Conservation (phyloP, 129 eudicot genomes). For the Cynara cardunculus region DNA sequence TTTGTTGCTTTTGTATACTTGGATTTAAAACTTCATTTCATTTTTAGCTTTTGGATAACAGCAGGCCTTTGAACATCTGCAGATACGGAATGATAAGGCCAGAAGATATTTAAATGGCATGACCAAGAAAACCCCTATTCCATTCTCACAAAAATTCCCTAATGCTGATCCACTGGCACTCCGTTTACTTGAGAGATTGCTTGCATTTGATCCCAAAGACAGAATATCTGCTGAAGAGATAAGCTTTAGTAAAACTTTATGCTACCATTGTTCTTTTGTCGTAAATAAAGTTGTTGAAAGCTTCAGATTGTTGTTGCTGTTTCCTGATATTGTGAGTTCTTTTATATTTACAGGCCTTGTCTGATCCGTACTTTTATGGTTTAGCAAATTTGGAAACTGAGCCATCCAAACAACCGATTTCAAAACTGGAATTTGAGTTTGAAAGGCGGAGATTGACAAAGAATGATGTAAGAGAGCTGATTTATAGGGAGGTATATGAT, state of each 20-base stretch:
- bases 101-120: constrained; percentile 67
- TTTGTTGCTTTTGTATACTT: constrained; percentile 25
- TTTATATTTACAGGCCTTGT: constrained; percentile 57
- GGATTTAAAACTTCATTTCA: not conserved
- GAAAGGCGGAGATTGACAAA: constrained; percentile 72
- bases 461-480: constrained; percentile 85
- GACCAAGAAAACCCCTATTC: constrained; percentile 63
- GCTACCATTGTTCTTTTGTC: not conserved
- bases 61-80: constrained; percentile 21
- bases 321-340: constrained; percentile 28
- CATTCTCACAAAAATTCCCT: constrained; percentile 72
- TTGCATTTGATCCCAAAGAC: constrained; percentile 87
- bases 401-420: constrained; percentile 76
- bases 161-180: constrained; percentile 83
- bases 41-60: not conserved
- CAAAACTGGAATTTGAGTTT: constrained; percentile 88
- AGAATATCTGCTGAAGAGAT: constrained; percentile 91
- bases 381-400: constrained; percentile 78
- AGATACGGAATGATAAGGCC: constrained; percentile 96
- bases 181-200: constrained; percentile 65
- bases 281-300: not conserved
- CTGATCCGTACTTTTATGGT: constrained; percentile 77
- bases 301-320: constrained; percentile 1
- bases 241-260: constrained; percentile 36
- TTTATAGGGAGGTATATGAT: constrained; percentile 83